These are phyloP conservation scores for Ogataea haglerorum DNA, from an alignment of 805 yeast species.

Conservation along the genomic window DNA sequence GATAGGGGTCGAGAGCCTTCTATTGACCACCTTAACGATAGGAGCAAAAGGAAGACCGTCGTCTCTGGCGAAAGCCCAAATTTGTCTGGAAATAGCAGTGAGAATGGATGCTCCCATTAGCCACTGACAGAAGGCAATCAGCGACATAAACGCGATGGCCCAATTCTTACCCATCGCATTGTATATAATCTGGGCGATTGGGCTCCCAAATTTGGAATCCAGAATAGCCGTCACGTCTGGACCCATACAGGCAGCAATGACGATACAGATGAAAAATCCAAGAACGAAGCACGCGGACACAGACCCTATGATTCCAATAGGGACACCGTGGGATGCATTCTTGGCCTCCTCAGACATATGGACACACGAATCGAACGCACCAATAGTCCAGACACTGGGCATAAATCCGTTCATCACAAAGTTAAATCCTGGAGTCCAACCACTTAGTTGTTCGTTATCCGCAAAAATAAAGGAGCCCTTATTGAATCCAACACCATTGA, in stretches of 20 bases:
- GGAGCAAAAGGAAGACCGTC: conserved; percentile 46
- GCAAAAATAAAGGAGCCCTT: conserved; percentile 37
- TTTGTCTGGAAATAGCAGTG: conserved; percentile 47
- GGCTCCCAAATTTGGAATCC: conserved; percentile 36
- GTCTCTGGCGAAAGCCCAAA: conserved; percentile 53
- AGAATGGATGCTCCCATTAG: conserved; percentile 46
- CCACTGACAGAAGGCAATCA: conserved; percentile 47
- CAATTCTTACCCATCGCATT: conserved; percentile 46
- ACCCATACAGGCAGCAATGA: conserved; percentile 31
- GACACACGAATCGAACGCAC: conserved; percentile 49
- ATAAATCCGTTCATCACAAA: conserved; percentile 40
- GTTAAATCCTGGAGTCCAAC: conserved; percentile 39
- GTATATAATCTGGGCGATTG: conserved; percentile 46
- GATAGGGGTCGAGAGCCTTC: conserved; percentile 40
- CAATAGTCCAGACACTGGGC: conserved; percentile 52
- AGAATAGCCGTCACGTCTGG: conserved; percentile 35
- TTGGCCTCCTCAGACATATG: conserved; percentile 50
- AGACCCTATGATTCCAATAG: conserved; percentile 47
- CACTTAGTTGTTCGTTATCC: conserved; percentile 32
- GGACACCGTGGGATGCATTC: conserved; percentile 40
- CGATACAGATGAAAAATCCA: conserved; percentile 43
- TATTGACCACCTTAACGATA: conserved; percentile 41
- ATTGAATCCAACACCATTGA: conserved; percentile 27
- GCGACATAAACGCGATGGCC: conserved; percentile 47
- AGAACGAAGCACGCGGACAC: conserved; percentile 40